Evolutionary conservation across 1,139 yeast genomes (phyloP), one percentile per base, ranked within the genome.

Genomic region (Zygosaccharomyces pseudobailii): DNA sequence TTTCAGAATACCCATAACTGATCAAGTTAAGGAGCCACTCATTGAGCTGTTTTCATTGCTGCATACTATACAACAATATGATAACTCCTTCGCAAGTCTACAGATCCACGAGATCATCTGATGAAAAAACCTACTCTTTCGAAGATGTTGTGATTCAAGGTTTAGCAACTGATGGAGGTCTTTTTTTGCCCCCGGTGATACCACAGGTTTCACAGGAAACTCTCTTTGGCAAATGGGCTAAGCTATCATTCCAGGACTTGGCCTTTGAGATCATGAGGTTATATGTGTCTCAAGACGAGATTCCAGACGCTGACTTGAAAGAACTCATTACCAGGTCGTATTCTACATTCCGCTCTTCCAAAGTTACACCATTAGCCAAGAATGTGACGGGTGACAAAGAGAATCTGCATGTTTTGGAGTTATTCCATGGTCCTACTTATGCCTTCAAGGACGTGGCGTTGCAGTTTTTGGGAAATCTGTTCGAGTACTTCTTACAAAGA

Each of bases 371-470:
- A 22, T 68, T 89, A 46, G 78, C 75, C 36, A 71, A 78, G 43
- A 75, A 89, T 42, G 75, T 76, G 52, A 69, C 75, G 31, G 78
- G 78, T 59, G 68, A 74, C 47, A 73, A 73, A 46, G 74, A 79
- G 47, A 76, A 80, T 51, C 73, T 92, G 52, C 84, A 87, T 66
- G 72, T 92, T 51, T 76, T 92, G 62, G 99, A 92, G 70, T 75
- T 92, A 52, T 92, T 92, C 81, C 99, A 92, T 63, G 99, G 99
- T 36, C 99, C 99, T 54, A 92, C 99, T 4, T 92, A 92, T 65
- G 99, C 99, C 8, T 92, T 92, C 75, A 92, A 92, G 70, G 99
- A 92, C 67, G 98, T 92, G 55, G 99, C 99, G 3, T 77, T 92
- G 62, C 99, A 92, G 69, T 90, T 92, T 69, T 95, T 92, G 35